These are phyloP conservation scores for Larix kaempferi DNA, from an alignment of 75 land plant genomes.

Conservation along the genomic window DNA sequence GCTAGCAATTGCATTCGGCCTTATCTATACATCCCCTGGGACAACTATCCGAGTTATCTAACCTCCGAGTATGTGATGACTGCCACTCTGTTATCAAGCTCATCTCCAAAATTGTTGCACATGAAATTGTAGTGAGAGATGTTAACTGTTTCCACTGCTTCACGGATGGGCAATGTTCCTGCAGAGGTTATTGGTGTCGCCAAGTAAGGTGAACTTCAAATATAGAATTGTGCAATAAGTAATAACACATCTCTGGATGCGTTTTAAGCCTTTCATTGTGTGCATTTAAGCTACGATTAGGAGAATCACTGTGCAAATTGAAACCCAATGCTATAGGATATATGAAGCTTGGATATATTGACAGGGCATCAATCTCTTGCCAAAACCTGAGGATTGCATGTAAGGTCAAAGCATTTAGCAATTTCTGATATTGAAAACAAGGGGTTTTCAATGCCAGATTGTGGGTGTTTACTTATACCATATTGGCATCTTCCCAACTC, in stretches of 20 bases:
- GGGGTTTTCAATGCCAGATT: too few relatives aligned
- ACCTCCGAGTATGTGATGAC: slow-evolving; percentile 9
- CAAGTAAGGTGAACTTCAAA: background rate
- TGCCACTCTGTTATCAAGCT: slow-evolving; percentile 12
- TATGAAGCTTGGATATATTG: too few relatives aligned
- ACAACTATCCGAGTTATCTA: slow-evolving; percentile 12
- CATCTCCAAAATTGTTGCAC: slow-evolving; percentile 14
- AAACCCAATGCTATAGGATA: too few relatives aligned
- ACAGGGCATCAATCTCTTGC: too few relatives aligned
- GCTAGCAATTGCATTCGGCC: slow-evolving; percentile 13
- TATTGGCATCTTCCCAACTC: too few relatives aligned
- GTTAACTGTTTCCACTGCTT: slow-evolving; percentile 4
- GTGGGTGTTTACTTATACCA: too few relatives aligned
- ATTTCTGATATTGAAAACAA: too few relatives aligned
- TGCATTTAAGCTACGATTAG: too few relatives aligned
- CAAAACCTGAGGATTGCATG: too few relatives aligned
- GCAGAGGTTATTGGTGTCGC: slow-evolving; percentile 1
- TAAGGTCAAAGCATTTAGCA: too few relatives aligned
- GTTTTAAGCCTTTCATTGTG: too few relatives aligned
- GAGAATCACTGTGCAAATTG: too few relatives aligned
- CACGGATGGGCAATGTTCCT: slow-evolving; percentile 16
- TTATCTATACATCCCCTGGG: background rate
- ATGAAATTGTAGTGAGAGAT: slow-evolving; percentile 17
- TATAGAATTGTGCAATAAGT: background rate
- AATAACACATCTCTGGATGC: background rate